Evolutionary conservation across 371 early-diverging fungal species (phyloP).

Genomic region (Mucor irregularis): DNA sequence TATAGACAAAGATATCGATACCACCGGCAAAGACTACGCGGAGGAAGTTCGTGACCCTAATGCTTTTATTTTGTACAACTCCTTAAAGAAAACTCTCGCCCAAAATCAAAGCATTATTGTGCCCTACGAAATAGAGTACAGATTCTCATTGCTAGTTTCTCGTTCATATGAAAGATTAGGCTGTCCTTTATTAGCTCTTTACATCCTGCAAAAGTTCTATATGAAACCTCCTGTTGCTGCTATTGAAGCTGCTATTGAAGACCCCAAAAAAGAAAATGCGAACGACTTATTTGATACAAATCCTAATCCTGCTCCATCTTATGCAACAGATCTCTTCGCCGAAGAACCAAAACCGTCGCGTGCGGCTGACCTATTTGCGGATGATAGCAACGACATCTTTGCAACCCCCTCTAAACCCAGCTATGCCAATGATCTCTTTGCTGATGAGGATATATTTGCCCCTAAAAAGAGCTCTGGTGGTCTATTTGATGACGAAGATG

Average conservation of each 20-base stretch:
- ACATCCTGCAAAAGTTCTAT: conserved; percentile 48
- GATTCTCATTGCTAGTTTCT: conserved; percentile 61
- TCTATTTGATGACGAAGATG: conserved; percentile 18
- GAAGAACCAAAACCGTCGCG: conserved; percentile 20
- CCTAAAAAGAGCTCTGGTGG: conserved; percentile 3
- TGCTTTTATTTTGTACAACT: conserved; percentile 74
- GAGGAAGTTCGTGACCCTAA: conserved; percentile 67
- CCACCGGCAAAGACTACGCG: conserved; percentile 14
- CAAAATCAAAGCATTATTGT: conserved; percentile 21
- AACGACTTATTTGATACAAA: conserved; percentile 2
- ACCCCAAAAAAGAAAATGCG: background rate
- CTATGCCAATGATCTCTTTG: conserved; percentile 27
- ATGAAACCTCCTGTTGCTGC: conserved; percentile 23
- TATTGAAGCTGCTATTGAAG: background rate
- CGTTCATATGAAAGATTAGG: conserved; percentile 77
- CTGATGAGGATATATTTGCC: conserved; percentile 35
- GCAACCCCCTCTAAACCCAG: conserved; percentile 8
- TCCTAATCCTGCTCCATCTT: conserved; percentile 5
- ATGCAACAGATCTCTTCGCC: conserved; percentile 26
- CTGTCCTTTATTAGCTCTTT: conserved; percentile 71
- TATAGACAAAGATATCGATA: background rate
- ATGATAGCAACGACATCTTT: conserved; percentile 21
- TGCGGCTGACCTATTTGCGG: conserved; percentile 33
- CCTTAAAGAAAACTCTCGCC: conserved; percentile 52
- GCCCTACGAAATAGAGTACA: conserved; percentile 45